A percentile compares a stretch with the other conserved stretches of the same genome.
Evolutionary conservation across 345 rosid genomes (phyloP).

Genomic region (Geranium rotundifolium): DNA sequence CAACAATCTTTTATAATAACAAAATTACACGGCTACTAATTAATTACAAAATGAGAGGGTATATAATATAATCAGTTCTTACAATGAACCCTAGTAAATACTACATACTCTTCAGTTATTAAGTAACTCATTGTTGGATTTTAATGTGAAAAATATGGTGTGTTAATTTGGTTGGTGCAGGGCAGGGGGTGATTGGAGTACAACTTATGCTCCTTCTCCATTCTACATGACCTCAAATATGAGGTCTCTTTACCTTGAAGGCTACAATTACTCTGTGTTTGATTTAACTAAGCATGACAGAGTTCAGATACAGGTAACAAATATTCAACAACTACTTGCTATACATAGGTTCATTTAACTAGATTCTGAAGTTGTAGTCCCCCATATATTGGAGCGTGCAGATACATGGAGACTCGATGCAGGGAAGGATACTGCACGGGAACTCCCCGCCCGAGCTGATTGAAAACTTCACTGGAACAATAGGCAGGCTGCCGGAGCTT

Average conservation of each 20-base stretch:
- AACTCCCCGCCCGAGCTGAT: slow-evolving; percentile 52
- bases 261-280: slow-evolving; percentile 54
- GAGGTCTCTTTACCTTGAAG: slow-evolving; percentile 66
- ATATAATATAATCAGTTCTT: too few relatives aligned
- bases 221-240: slow-evolving; percentile 62
- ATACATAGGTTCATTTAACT: too few relatives aligned
- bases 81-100: too few relatives aligned
- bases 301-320: slow-evolving; percentile 70
- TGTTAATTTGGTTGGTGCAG: slow-evolving; percentile 20
- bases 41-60: too few relatives aligned
- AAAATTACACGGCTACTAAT: too few relatives aligned
- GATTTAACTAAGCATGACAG: slow-evolving; percentile 45
- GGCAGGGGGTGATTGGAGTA: slow-evolving; percentile 68
- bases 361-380: slow-evolving; percentile 1
- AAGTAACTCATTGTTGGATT: too few relatives aligned
- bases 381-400: slow-evolving; percentile 28
- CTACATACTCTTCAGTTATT: too few relatives aligned
- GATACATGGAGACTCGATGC: slow-evolving; percentile 42
- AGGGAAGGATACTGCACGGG: slow-evolving; percentile 52
- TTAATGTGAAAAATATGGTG: background rate
- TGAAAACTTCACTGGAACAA: slow-evolving; percentile 39
- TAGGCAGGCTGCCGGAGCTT: slow-evolving; percentile 65
- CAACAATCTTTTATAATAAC: too few relatives aligned
- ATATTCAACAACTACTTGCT: too few relatives aligned
- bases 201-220: slow-evolving; percentile 78